Evolutionary conservation across 441 rosid species (phyloP).

Genomic region (Heliophila coronopifolia): DNA sequence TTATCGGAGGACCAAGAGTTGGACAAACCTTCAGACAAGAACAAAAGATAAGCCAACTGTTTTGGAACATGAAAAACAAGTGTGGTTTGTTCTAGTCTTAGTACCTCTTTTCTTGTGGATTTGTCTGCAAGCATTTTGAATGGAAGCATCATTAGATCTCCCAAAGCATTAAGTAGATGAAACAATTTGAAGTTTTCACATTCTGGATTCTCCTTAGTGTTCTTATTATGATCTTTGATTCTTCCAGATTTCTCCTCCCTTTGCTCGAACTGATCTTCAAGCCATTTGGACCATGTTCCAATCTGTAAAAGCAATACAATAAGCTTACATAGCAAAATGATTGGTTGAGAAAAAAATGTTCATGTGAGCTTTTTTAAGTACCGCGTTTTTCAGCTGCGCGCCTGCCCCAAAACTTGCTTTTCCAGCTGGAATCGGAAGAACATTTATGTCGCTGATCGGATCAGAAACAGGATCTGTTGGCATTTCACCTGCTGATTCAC

Average conservation of each 20-base stretch:
- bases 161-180: constrained; percentile 65
- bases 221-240: constrained; percentile 22
- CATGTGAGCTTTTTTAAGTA: constrained; percentile 31
- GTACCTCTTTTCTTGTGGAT: constrained; percentile 77
- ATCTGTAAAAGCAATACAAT: constrained; percentile 37
- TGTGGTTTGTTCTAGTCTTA: background rate
- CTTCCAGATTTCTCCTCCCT: constrained; percentile 41
- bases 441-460: constrained; percentile 78
- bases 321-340: constrained; percentile 2
- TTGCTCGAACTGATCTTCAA: constrained; percentile 70
- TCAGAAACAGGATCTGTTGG: constrained; percentile 95
- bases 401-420: constrained; percentile 89
- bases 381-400: constrained; percentile 74
- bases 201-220: constrained; percentile 30
- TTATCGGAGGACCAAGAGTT: constrained; percentile 48
- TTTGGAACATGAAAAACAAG: background rate
- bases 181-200: constrained; percentile 55
- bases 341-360: background rate
- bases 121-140: constrained; percentile 75
- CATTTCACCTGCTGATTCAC: constrained; percentile 81
- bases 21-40: constrained; percentile 68
- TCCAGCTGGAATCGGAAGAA: constrained; percentile 88
- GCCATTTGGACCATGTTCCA: constrained; percentile 95
- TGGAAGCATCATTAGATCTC: constrained; percentile 98
- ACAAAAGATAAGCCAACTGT: background rate